Conservation (phyloP, 2,329 filamentous ascomycete species). For the Diaporthe citriasiana region DNA sequence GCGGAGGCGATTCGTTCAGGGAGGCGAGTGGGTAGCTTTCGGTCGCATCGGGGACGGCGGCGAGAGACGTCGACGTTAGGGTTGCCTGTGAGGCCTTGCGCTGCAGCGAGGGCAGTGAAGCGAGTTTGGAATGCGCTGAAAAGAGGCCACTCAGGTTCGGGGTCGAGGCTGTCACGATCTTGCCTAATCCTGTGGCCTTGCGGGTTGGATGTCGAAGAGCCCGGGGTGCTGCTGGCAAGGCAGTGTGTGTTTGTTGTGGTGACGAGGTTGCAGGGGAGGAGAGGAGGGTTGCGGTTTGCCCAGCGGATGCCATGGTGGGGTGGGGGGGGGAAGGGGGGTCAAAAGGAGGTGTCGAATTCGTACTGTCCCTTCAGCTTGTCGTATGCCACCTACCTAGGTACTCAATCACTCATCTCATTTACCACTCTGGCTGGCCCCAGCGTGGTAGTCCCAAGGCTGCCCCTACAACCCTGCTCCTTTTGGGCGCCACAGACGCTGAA, state of each 20-base stretch:
- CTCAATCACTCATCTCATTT: constrained; percentile 29
- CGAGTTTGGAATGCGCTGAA: constrained; percentile 63
- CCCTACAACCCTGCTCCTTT: constrained; percentile 27
- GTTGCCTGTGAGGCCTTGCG: constrained; percentile 81
- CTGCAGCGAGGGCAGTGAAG: constrained; percentile 60
- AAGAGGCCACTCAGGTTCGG: constrained; percentile 71
- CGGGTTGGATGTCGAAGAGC: constrained; percentile 49
- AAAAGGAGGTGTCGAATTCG: constrained; percentile 21
- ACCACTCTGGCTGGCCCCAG: constrained; percentile 5
- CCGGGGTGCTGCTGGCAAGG: constrained; percentile 40
- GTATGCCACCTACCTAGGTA: too few relatives aligned
- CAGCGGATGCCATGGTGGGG: constrained; percentile 51
- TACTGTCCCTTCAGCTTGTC: constrained; percentile 29
- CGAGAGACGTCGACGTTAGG: constrained; percentile 74
- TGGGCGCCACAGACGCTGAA: constrained; percentile 17
- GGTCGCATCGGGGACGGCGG: constrained; percentile 76
- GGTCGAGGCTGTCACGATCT: constrained; percentile 66
- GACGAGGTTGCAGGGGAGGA: constrained; percentile 47
- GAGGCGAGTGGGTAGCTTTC: constrained; percentile 73
- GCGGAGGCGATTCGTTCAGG: constrained; percentile 58
- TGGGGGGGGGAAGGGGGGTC: neutral
- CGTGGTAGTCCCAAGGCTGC: constrained; percentile 22
- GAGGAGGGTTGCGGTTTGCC: constrained; percentile 53
- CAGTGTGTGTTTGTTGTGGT: constrained; percentile 40
- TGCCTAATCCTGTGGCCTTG: constrained; percentile 55